Base-by-base conservation (phyloP, 176 grass and related monocot genomes). In the Puya raimondii region DNA sequence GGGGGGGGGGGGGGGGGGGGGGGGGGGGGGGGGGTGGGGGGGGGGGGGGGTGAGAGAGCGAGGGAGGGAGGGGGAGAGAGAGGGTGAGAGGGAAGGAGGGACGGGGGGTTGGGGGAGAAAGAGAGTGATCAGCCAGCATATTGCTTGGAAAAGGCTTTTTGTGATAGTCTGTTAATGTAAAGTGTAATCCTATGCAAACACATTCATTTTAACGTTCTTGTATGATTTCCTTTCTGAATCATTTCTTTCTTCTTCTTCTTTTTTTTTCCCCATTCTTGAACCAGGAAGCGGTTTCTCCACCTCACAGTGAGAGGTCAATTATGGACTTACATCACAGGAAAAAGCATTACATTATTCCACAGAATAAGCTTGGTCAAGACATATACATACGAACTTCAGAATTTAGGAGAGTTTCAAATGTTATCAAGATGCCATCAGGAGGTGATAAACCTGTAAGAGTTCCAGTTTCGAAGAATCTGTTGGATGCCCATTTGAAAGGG, bases 301-400 rank as follows among this genome's bases (percentile, higher is more conserved):
- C 71, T 67, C 52, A 42, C 69, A 48, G 73, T 50, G 84, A 90
- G 63, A 78, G n/a, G 53, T 84, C 86, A 65, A 80, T 89, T 67
- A 49, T 92, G 71, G 86, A 96, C 74, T 84, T 96, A 50, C 93
- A 96, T 83, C 81, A 89, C 65, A 87, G 89, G 67, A 85, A 71
- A 72, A 85, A 72, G 64, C 87, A 89, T 65, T 96, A 87, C 69
- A 84, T 92, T 68, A 81, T 96, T 67, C 93, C 93, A 23, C 88
- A 90, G 75, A 96, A 96, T 79, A 91, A 87, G 72, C 93, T 96
- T 33, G 93, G 93, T 3, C 88, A 90, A 78, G 93, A 92, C 65
- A 87, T 96, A 79, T 92, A 90, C 74, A 77, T 96, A 83, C 73
- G 86, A 72, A 80, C 78, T 51, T 73, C 70, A 53, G 89, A 89